Base-by-base conservation (phyloP, 2,329 filamentous ascomycete genomes). In the Aureobasidium sp. region DNA sequence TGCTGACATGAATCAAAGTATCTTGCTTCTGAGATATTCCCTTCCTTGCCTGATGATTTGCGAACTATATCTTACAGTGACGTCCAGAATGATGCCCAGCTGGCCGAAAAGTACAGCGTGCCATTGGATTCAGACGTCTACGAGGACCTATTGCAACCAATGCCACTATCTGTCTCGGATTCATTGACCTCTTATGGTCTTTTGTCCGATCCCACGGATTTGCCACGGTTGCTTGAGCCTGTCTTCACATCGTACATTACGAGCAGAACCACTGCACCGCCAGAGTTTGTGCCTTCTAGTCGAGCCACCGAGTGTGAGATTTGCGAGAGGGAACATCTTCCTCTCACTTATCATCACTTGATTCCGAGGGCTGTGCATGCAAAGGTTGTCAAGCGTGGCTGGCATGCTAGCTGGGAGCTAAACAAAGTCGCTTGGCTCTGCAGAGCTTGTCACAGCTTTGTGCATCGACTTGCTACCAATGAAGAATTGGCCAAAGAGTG, bases 371-470 rank as follows among this genome's bases (percentile, higher is more conserved):
- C 83, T 47, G 86, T 90, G 63, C 90, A 95, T 73, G 85, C 82
- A 8, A 90, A 91, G 71, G 89, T 84, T 3, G 72, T 90, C 42
- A 90, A 89, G 78, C 79, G 89, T 46, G 88, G 87, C 1, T 95
- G 90, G 90, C 89, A 92, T 76, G 81, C 82, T 3, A 84, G 85
- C 65, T 88, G 89, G 72, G 83, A 86, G 75, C 72, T 95, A 63
- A 85, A 89, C 69, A 91, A 86, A 70, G 91, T 94, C 23, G 90
- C 91, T 13, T 95, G 90, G 90, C 75, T 96, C 67, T 95, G 91
- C 74, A 80, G 90, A 55, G 88, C 90, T 2, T 96, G 91, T 69
- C 91, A 96, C 77, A 84, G 82, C 46, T 91, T 90, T 71, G 89
- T 95, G 71, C 91, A 95, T 77, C 78, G 84, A 42, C 83, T 91